Evolutionary conservation across 148 eudicot species (phyloP), one percentile per base, ranked within the genome.

Genomic region (Selenicereus undatus): DNA sequence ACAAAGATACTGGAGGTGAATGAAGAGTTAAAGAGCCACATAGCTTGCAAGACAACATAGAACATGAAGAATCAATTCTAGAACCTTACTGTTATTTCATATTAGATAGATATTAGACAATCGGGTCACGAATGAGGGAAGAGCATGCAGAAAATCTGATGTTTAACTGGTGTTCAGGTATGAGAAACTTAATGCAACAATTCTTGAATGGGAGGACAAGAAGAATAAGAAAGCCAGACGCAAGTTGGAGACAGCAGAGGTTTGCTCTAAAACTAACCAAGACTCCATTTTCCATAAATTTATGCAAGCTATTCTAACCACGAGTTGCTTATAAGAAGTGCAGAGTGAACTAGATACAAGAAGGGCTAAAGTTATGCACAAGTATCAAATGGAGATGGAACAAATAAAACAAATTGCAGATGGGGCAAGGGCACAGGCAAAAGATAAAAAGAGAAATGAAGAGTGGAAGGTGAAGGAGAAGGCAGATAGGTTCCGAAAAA

Each of bases 401-500:
- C 88, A 88, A 71, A 85, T 93, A 18, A 89, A 82, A 79, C 86
- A 84, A 76, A 88, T 93, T 51, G 94, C 91, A 51, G 89, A 83
- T 26, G 97, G 98, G 77, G 99, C 97, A 77, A 85, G 90, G 84
- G 84, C 91, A 70, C 93, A 96, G 79, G 97, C 93, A 39, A 89
- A 86, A 82, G 87, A 86, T 30, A 91, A 87, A 80, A 84, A 80
- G 69, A 88, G 89, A 83, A 89, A 89, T 4, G 95, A 93, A 75
- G 97, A 92, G 86, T 43, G 86, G 29, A 91, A 92, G 85, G 92
- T 85, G 84, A 93, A 84, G 82, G 95, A 90, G 76, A 96, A 93
- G 75, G 98, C 98, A 56, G 83, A 90, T 48, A 93, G 84, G 83
- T 91, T 91, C 83, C 85, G 97, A 82, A 71, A 78, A 74, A 92